phyloP scores from a whole-genome alignment of 2,329 filamentous ascomycete species.

The Calonectria hawksworthii region DNA sequence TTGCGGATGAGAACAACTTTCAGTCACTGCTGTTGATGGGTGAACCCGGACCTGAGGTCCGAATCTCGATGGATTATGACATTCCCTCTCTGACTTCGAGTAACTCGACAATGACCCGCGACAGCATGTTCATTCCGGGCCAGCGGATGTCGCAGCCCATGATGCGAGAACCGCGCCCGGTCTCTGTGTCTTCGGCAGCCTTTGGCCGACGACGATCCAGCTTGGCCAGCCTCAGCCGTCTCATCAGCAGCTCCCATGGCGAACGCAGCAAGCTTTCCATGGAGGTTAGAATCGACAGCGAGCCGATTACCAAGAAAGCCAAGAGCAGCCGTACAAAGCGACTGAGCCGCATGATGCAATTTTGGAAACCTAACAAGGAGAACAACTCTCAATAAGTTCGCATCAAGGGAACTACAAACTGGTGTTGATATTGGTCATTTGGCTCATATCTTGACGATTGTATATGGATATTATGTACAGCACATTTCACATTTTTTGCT shows the following conservation, averaged over 20 bases:
- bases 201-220: constrained; percentile 81
- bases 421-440: constrained; percentile 31
- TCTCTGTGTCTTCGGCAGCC: constrained; percentile 72
- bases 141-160: constrained; percentile 63
- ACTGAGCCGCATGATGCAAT: constrained; percentile 81
- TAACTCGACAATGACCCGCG: constrained; percentile 81
- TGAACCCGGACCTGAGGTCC: constrained; percentile 79
- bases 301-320: constrained; percentile 66
- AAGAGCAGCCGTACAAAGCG: constrained; percentile 77
- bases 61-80: constrained; percentile 78
- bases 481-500: constrained; percentile 43
- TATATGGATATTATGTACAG: constrained; percentile 56
- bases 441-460: constrained; percentile 48
- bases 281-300: constrained; percentile 71
- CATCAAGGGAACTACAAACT: constrained; percentile 18
- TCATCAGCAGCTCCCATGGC: constrained; percentile 81
- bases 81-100: constrained; percentile 82
- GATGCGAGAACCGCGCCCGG: constrained; percentile 69
- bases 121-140: constrained; percentile 67
- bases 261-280: constrained; percentile 82
- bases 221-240: constrained; percentile 80
- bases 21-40: constrained; percentile 77
- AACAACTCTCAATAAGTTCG: constrained; percentile 42
- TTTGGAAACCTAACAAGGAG: constrained; percentile 77
- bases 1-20: constrained; percentile 78